A percentile compares a stretch with the other conserved stretches of the same genome.
These are phyloP conservation scores for Selaginella moellendorffii DNA, from an alignment of 75 land plant genomes.

Conservation along the genomic window DNA sequence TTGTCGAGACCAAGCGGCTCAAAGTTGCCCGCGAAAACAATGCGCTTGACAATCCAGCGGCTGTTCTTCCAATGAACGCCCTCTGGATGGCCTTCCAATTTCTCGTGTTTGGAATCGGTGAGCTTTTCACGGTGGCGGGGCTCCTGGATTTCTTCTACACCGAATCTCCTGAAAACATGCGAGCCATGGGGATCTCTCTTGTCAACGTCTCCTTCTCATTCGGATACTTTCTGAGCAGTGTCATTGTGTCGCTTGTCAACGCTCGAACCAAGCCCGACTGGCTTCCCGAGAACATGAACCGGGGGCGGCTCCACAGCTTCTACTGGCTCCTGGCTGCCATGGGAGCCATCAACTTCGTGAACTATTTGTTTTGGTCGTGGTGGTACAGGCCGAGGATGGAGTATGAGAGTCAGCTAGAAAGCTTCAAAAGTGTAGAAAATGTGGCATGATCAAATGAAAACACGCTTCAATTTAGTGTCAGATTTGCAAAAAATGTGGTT, in stretches of 20 bases:
- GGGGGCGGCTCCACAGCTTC: background rate
- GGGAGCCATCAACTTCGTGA: background rate
- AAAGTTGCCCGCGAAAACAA: background rate
- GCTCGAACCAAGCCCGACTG: background rate
- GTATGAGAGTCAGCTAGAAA: too few species aligned
- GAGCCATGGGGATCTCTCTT: background rate
- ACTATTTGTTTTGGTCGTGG: background rate
- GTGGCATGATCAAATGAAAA: too few species aligned
- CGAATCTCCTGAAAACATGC: background rate
- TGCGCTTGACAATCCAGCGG: background rate
- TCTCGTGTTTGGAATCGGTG: background rate
- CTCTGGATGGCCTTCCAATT: background rate
- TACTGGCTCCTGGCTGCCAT: background rate
- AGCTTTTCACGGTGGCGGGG: background rate
- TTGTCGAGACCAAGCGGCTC: conserved; percentile 4
- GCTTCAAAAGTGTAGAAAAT: too few species aligned
- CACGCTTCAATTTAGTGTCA: too few species aligned
- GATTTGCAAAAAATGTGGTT: too few species aligned
- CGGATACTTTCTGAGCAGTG: conserved; percentile 1
- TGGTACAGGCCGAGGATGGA: background rate
- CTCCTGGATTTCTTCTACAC: background rate
- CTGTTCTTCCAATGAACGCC: background rate
- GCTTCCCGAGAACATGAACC: conserved; percentile 6
- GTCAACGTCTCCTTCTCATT: background rate
- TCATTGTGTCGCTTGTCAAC: background rate